phyloP scores from a whole-genome alignment of 176 grass and related monocot species.

The Eleusine indica region DNA sequence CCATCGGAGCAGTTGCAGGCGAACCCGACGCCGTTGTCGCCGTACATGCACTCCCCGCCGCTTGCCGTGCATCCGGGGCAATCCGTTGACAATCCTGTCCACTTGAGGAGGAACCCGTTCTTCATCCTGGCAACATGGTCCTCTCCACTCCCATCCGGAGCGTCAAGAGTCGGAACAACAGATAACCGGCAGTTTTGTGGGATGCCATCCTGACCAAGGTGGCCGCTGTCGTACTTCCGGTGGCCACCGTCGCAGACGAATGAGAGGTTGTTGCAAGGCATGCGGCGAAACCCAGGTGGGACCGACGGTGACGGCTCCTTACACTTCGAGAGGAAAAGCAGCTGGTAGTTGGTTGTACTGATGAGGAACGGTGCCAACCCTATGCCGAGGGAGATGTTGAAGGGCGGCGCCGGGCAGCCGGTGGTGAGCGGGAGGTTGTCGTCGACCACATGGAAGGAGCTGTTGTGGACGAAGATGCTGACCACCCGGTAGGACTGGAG shows the following conservation, averaged over 20 bases:
- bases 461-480: neutral
- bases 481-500: neutral
- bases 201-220: neutral
- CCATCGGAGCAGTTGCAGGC: slow-evolving; percentile 26
- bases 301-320: accelerated
- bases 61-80: slow-evolving; percentile 37
- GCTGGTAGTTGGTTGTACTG: neutral
- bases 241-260: neutral
- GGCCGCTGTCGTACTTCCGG: neutral
- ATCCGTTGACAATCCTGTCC: neutral
- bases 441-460: slow-evolving; percentile 13
- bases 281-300: neutral
- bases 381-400: neutral
- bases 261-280: neutral
- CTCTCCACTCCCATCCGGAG: neutral
- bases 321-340: slow-evolving; percentile 24
- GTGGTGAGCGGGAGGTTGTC: slow-evolving; percentile 15
- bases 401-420: slow-evolving; percentile 21
- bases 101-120: slow-evolving; percentile 35
- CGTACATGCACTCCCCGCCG: slow-evolving; percentile 33
- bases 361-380: neutral
- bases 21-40: neutral
- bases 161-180: neutral
- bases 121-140: slow-evolving; percentile 12
- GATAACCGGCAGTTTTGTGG: neutral